These are phyloP conservation scores for Withania somnifera DNA, from an alignment of 305 asterid species.

Conservation along the genomic window DNA sequence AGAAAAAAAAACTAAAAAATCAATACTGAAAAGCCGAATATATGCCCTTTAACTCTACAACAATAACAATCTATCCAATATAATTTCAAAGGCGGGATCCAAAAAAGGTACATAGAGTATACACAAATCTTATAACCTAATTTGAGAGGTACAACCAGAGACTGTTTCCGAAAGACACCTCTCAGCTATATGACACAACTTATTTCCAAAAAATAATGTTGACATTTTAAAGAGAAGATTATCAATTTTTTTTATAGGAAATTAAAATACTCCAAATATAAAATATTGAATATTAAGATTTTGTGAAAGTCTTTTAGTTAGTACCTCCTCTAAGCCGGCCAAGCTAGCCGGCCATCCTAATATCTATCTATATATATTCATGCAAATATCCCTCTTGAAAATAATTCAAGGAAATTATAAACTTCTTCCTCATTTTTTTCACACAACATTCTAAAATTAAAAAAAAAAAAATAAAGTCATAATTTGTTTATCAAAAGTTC, in stretches of 20 bases:
- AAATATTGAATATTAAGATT: not conserved
- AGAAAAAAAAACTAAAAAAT: not conserved
- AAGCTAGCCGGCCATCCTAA: not conserved
- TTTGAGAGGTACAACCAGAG: not conserved
- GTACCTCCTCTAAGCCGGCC: not conserved
- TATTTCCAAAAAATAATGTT: not conserved
- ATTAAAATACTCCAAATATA: not conserved
- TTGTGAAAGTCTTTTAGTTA: not conserved
- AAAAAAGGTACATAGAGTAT: not conserved
- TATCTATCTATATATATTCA: not conserved
- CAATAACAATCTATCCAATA: too few species aligned
- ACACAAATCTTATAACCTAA: not conserved
- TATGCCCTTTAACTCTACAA: not conserved
- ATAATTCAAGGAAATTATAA: not conserved
- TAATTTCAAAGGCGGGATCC: too few species aligned
- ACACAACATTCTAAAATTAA: not conserved
- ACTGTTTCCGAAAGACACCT: not conserved
- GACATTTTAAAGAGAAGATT: not conserved
- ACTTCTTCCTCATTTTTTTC: not conserved
- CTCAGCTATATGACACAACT: not conserved
- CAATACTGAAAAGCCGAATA: too few species aligned
- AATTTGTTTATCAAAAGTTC: not conserved
- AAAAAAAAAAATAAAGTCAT: not conserved
- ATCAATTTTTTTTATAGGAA: not conserved
- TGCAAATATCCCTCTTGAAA: not conserved